These are phyloP conservation scores for Penicillium simplicissimum DNA, from an alignment of 495 filamentous ascomycete species.

Conservation along the genomic window DNA sequence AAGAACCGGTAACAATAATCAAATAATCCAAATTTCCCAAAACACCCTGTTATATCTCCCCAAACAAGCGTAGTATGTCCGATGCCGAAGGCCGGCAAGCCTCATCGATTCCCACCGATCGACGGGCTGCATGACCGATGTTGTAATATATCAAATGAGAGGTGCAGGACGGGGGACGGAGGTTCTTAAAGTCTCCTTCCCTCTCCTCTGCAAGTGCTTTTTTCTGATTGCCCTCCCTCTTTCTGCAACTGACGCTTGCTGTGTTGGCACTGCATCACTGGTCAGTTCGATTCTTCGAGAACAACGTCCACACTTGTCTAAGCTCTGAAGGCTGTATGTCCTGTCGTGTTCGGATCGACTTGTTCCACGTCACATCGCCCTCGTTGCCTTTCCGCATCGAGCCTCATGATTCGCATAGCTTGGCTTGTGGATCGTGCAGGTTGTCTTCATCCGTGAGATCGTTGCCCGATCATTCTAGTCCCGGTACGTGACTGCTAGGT, in stretches of 20 bases:
- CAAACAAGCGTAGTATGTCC: conserved; percentile 14
- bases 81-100: conserved; percentile 29
- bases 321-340: too few species aligned
- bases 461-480: neutral
- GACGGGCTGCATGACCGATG: conserved; percentile 52
- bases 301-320: neutral
- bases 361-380: neutral
- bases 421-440: conserved; percentile 19
- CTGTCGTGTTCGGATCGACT: neutral
- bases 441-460: conserved; percentile 12
- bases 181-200: conserved; percentile 41
- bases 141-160: conserved; percentile 57
- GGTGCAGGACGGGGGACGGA: conserved; percentile 40
- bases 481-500: conserved; percentile 14
- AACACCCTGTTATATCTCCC: neutral
- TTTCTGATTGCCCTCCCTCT: conserved; percentile 19
- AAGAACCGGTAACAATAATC: neutral
- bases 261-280: conserved; percentile 32
- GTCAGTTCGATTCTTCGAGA: conserved; percentile 7
- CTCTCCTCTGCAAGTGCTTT: conserved; percentile 40
- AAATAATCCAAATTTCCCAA: neutral
- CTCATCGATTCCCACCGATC: conserved; percentile 42
- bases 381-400: neutral
- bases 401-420: conserved; percentile 25
- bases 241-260: conserved; percentile 13